Percentiles rank a stretch among this genome's conserved stretches.
Evolutionary conservation across 495 filamentous ascomycete genomes (phyloP).

Genomic region (Trichoderma parareesei): DNA sequence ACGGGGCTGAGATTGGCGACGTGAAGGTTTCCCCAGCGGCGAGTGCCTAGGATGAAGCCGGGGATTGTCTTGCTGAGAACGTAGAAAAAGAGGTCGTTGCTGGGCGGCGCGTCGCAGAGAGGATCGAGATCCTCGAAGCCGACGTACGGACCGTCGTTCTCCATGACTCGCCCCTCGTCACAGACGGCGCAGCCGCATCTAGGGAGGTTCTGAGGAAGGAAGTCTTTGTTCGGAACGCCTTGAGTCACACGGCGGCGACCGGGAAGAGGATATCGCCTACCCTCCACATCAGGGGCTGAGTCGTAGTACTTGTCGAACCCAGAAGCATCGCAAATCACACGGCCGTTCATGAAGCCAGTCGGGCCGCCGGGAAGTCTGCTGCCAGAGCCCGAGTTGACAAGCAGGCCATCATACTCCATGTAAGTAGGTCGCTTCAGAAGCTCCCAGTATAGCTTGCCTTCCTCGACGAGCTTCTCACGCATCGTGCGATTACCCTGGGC

Average conservation of each 20-base stretch:
- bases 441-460: constrained; percentile 32
- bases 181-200: constrained; percentile 27
- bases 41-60: constrained; percentile 30
- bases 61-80: constrained; percentile 26
- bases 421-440: constrained; percentile 29
- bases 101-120: constrained; percentile 19
- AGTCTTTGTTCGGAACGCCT: constrained; percentile 18
- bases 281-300: constrained; percentile 12
- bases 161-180: constrained; percentile 1
- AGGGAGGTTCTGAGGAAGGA: constrained; percentile 26
- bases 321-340: constrained; percentile 31
- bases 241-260: constrained; percentile 7
- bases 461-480: constrained; percentile 22
- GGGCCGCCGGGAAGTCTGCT: constrained; percentile 11
- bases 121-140: constrained; percentile 30
- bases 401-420: constrained; percentile 28
- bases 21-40: constrained; percentile 29
- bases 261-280: constrained; percentile 10
- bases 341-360: constrained; percentile 24
- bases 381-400: constrained; percentile 17
- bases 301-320: constrained; percentile 22
- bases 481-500: constrained; percentile 13
- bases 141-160: constrained; percentile 21
- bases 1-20: constrained; percentile 18
- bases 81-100: constrained; percentile 26